Conservation (phyloP, 1,139 yeast genomes). For the Geotrichum histeridarum region DNA sequence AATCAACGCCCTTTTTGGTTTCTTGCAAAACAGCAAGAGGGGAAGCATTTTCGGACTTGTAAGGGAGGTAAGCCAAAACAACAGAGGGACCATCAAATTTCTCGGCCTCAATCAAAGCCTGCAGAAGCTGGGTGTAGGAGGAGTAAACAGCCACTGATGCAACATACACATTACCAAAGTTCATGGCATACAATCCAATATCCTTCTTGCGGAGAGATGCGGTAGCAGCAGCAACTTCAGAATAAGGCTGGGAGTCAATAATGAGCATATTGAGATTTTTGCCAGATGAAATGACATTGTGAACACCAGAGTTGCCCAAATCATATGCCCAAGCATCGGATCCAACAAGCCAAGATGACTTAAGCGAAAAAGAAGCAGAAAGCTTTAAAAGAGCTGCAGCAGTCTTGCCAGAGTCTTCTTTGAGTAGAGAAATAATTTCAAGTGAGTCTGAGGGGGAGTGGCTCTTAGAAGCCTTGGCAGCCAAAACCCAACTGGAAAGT, state of each 20-base stretch:
- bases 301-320: conserved; percentile 87
- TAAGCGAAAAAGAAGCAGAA: conserved; percentile 44
- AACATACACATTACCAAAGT: conserved; percentile 82
- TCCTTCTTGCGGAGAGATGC: conserved; percentile 68
- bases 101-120: conserved; percentile 85
- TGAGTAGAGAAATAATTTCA: conserved; percentile 43
- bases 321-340: conserved; percentile 96
- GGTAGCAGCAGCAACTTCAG: conserved; percentile 35
- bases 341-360: conserved; percentile 79
- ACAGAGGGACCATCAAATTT: conserved; percentile 85
- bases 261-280: conserved; percentile 78
- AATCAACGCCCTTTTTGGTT: conserved; percentile 83
- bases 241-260: conserved; percentile 86
- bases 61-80: conserved; percentile 85
- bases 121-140: conserved; percentile 86
- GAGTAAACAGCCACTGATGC: conserved; percentile 93
- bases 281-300: conserved; percentile 70
- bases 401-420: conserved; percentile 21
- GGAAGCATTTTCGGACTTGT: conserved; percentile 57
- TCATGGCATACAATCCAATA: conserved; percentile 92
- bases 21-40: conserved; percentile 75
- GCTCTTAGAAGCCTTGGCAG: conserved; percentile 25
- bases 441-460: conserved; percentile 33
- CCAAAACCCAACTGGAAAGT: conserved; percentile 63
- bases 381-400: conserved; percentile 41